A percentile compares a stretch with the other conserved stretches of the same genome.
Conservation (phyloP, 2,329 filamentous ascomycete genomes). For the Xylariales sp. region DNA sequence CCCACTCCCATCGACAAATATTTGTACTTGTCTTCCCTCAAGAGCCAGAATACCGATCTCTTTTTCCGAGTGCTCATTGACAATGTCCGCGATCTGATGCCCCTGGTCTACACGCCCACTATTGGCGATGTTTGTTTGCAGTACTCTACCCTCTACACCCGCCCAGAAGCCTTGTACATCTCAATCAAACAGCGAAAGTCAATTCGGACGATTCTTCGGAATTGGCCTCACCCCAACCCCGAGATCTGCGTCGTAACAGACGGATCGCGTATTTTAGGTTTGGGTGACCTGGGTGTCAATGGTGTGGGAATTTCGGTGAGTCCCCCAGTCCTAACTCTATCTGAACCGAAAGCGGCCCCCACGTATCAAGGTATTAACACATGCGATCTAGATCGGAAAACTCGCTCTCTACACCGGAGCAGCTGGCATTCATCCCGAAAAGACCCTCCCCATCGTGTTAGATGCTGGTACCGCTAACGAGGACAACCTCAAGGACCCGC, state of each 20-base stretch:
- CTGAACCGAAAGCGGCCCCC: conserved; percentile 12
- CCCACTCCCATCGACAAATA: conserved; percentile 82
- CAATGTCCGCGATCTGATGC: conserved; percentile 81
- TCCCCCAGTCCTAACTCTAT: conserved; percentile 41
- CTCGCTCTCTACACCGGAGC: conserved; percentile 94
- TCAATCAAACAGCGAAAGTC: conserved; percentile 95
- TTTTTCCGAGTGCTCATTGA: conserved; percentile 86
- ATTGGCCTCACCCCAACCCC: conserved; percentile 90
- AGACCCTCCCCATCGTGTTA: conserved; percentile 78
- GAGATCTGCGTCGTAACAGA: conserved; percentile 98
- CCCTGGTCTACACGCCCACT: conserved; percentile 87
- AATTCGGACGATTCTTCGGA: conserved; percentile 86
- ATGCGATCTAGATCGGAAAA: conserved; percentile 78
- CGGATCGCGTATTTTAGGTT: conserved; percentile 89
- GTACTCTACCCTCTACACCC: conserved; percentile 95
- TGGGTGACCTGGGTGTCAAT: conserved; percentile 95
- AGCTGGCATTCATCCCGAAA: conserved; percentile 91
- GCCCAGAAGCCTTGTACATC: conserved; percentile 95
- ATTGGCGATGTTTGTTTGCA: conserved; percentile 96
- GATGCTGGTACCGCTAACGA: conserved; percentile 76
- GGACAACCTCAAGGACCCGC: conserved; percentile 72
- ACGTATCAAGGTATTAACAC: conserved; percentile 45
- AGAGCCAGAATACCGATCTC: conserved; percentile 80
- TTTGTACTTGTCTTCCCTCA: conserved; percentile 81
- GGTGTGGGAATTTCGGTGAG: conserved; percentile 94